Percentiles rank a stretch among this genome's conserved stretches.
phyloP scores from a whole-genome alignment of 495 filamentous ascomycete species.

The Viridothelium virens region DNA sequence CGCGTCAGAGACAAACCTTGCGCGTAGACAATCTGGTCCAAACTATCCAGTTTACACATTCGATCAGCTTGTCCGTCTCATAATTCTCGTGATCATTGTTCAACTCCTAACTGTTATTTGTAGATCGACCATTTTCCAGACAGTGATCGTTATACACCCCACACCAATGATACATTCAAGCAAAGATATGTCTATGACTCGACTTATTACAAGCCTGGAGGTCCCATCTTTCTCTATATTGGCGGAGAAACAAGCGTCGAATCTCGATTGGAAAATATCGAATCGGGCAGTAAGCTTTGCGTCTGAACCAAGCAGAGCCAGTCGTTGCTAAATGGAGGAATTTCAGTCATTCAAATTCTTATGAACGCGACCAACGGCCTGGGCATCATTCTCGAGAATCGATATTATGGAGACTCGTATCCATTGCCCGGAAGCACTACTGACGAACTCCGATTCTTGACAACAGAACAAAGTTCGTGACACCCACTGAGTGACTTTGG shows the following conservation, averaged over 20 bases:
- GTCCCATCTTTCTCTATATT: slow-evolving; percentile 43
- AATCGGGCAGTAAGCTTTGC: slow-evolving; percentile 29
- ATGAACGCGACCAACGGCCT: slow-evolving; percentile 43
- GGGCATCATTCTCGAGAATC: slow-evolving; percentile 43
- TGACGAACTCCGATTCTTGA: slow-evolving; percentile 39
- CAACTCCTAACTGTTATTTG: not conserved
- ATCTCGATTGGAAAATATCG: slow-evolving; percentile 28
- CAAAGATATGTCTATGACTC: slow-evolving; percentile 43
- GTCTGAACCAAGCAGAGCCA: not conserved
- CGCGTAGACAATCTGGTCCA: slow-evolving; percentile 5
- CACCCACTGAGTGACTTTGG: not conserved
- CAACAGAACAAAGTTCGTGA: slow-evolving; percentile 37
- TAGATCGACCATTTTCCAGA: slow-evolving; percentile 42
- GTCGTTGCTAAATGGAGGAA: not conserved
- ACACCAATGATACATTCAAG: slow-evolving; percentile 38
- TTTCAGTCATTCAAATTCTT: slow-evolving; percentile 38
- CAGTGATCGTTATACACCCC: slow-evolving; percentile 30
- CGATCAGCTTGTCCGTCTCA: slow-evolving; percentile 4
- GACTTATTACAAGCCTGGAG: slow-evolving; percentile 42
- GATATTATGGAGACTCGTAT: slow-evolving; percentile 41
- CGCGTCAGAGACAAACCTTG: not conserved
- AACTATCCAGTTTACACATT: slow-evolving; percentile 2
- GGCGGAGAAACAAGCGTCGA: slow-evolving; percentile 35
- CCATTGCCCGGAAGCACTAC: slow-evolving; percentile 39
- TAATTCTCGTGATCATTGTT: not conserved